Evolutionary conservation across 2,329 filamentous ascomycete genomes (phyloP), one percentile per base, ranked within the genome.

Genomic region (Penicillium sp.): DNA sequence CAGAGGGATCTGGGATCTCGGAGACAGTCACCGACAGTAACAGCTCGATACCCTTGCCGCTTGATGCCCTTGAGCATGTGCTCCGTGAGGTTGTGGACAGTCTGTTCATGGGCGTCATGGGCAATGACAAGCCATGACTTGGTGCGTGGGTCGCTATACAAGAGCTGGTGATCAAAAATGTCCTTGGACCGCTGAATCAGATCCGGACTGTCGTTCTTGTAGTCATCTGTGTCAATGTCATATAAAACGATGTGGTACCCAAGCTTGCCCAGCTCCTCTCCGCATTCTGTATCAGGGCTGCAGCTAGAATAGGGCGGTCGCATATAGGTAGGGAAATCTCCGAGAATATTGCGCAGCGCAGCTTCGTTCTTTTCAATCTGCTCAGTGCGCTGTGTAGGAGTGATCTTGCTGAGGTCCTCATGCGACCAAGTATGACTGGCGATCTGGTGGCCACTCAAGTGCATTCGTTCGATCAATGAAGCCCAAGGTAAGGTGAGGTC

Each of bases 361-460:
- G 73, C 74, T 63, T 83, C 80, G 25, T 78, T 75, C 60, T 76
- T 77, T 30, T 73, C 62, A 63, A 82, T 75, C 58, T 82, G 74
- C 4, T 69, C 65, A 17, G 60, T 70, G 31, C 77, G 74, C 47
- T 74, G 71, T 1, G 60, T 57, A 3, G 67, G 62, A 2, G 69
- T 69, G 11, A 81, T 65, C 36, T 69, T 70, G 56, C 71, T 73
- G 26, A 82, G 66, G 61, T 80, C 73, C 38, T 77, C 71, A 61
- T 82, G 80, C 17, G 74, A 75, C 79, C 79, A 82, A n/a, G 78
- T 80, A 60, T 81, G 79, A 45, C 79, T 81, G 28, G 73, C 79
- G 57, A 82, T 68, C 61, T 81, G 79, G 60, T 82, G 79, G n/a
- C 78, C 78, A 38, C 73, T 75, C 11, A 60, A 59, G 17, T 72